Conservation (phyloP, 202 grass and related monocot species). For the Digitaria exilis region DNA sequence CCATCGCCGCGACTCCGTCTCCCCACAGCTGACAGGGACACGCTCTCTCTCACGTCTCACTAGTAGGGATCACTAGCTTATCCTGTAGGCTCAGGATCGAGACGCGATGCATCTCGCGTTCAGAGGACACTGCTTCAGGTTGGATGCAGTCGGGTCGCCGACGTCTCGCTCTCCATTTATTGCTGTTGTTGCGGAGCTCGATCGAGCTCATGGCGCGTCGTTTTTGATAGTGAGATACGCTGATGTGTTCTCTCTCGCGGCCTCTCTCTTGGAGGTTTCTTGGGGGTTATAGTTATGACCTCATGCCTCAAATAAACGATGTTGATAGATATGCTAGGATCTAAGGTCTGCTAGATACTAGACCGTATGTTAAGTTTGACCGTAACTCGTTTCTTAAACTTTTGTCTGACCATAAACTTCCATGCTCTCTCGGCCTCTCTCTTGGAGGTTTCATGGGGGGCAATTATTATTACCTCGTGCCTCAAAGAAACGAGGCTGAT, state of each 20-base stretch:
- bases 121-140: background rate
- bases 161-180: slow-evolving; percentile 7
- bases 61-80: background rate
- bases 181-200: background rate
- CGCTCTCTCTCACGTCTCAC: background rate
- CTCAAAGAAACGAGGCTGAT: background rate
- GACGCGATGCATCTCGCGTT: background rate
- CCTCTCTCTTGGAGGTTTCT: background rate
- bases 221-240: background rate
- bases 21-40: background rate
- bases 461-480: background rate
- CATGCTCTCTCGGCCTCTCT: background rate
- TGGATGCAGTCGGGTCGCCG: slow-evolving; percentile 1
- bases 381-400: background rate
- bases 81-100: background rate
- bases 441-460: background rate
- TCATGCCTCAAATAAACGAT: background rate
- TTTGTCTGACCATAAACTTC: background rate
- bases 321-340: background rate
- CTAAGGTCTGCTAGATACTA: background rate
- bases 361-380: background rate
- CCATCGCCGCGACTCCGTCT: background rate
- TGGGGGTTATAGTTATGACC: background rate
- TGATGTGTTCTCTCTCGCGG: background rate
- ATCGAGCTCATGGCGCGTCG: background rate